Evolutionary conservation across 2,329 filamentous ascomycete species (phyloP).

Genomic region (Exophiala sp.): DNA sequence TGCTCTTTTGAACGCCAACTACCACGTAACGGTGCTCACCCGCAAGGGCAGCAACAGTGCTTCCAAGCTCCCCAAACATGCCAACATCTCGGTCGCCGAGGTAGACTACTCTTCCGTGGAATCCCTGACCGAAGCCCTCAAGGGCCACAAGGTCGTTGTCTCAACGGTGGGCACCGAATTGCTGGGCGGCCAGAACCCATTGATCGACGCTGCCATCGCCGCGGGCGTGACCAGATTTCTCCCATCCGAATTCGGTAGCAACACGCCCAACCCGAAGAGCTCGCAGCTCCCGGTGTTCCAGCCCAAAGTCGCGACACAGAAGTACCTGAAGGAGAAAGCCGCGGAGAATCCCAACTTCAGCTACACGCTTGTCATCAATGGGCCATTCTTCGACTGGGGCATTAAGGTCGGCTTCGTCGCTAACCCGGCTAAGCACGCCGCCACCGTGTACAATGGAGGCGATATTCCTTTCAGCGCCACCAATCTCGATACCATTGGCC

Average conservation of each 20-base stretch:
- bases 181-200: conserved; percentile 14
- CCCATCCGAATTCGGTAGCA: conserved; percentile 37
- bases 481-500: conserved; percentile 46
- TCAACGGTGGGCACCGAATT: conserved; percentile 13
- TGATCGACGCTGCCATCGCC: conserved; percentile 34
- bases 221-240: conserved; percentile 34
- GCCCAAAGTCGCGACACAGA: conserved; percentile 32
- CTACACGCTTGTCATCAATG: conserved; percentile 34
- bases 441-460: conserved; percentile 51
- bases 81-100: conserved; percentile 20
- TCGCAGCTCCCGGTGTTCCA: conserved; percentile 33
- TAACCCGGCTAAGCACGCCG: conserved; percentile 41
- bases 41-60: conserved; percentile 16
- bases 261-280: conserved; percentile 30
- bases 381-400: conserved; percentile 35
- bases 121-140: conserved; percentile 29
- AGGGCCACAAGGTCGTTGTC: conserved; percentile 33
- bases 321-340: conserved; percentile 29
- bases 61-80: conserved; percentile 14
- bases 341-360: conserved; percentile 27
- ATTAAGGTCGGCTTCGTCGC: conserved; percentile 43
- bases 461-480: conserved; percentile 48
- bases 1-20: conserved; percentile 19
- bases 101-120: conserved; percentile 33
- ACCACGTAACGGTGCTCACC: conserved; percentile 18